phyloP scores from a whole-genome alignment of 495 filamentous ascomycete genomes.

The Daldinia grandis region DNA sequence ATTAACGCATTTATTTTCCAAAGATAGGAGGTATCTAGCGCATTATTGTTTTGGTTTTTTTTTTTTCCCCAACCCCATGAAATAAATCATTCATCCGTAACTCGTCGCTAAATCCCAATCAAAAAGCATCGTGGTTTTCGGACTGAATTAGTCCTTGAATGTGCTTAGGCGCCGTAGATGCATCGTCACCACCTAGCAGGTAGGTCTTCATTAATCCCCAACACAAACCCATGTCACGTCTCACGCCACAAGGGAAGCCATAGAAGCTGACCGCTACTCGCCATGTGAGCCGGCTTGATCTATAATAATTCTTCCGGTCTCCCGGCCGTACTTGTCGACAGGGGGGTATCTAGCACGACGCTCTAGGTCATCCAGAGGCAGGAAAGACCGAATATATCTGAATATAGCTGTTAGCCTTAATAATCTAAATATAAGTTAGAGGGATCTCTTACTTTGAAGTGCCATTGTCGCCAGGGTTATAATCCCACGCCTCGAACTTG shows the following conservation, averaged over 20 bases:
- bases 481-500: slow-evolving; percentile 77
- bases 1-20: not conserved
- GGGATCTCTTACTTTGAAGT: slow-evolving; percentile 64
- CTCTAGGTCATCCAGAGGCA: slow-evolving; percentile 75
- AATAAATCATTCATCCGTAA: slow-evolving; percentile 36
- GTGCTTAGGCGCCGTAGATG: slow-evolving; percentile 21
- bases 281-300: slow-evolving; percentile 60
- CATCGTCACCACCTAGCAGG: slow-evolving; percentile 13
- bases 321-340: slow-evolving; percentile 66
- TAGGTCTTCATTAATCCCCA: not conserved
- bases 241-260: not conserved
- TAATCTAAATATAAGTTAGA: not conserved
- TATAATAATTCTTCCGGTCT: slow-evolving; percentile 49
- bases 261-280: slow-evolving; percentile 41
- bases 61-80: slow-evolving; percentile 5
- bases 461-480: slow-evolving; percentile 75
- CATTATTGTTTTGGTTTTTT: not conserved
- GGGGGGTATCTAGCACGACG: slow-evolving; percentile 69
- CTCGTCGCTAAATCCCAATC: slow-evolving; percentile 39
- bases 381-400: slow-evolving; percentile 73
- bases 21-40: slow-evolving; percentile 22
- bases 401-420: slow-evolving; percentile 6
- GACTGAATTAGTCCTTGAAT: slow-evolving; percentile 4
- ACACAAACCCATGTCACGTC: not conserved
- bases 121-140: not conserved